phyloP scores from a whole-genome alignment of 2,329 filamentous ascomycete species.

The Lachnellula cervina region DNA sequence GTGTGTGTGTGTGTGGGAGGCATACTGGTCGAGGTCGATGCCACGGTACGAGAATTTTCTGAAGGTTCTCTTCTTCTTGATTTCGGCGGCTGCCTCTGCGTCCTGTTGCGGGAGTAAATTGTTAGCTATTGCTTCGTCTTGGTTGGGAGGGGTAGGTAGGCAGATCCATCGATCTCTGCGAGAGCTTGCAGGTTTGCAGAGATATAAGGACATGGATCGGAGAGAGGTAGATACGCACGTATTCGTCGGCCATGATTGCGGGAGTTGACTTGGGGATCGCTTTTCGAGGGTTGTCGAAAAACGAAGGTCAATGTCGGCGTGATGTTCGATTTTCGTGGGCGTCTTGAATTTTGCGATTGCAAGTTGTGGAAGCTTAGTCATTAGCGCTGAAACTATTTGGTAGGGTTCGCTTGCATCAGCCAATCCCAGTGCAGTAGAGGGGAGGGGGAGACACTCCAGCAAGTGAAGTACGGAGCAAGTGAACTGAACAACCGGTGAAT shows the following conservation, averaged over 20 bases:
- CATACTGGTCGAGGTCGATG: conserved; percentile 99
- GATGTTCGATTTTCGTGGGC: conserved; percentile 7
- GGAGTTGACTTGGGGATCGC: conserved; percentile 26
- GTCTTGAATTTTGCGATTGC: conserved; percentile 9
- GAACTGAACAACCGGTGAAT: too few relatives aligned
- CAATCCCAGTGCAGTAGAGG: too few relatives aligned
- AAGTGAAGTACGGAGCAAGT: too few relatives aligned
- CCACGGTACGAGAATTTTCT: conserved; percentile 99
- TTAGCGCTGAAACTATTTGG: conserved; percentile 8
- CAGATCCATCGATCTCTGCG: background rate
- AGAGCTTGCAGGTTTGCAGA: background rate
- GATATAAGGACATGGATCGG: background rate
- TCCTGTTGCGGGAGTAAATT: conserved; percentile 53
- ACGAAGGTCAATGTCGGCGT: conserved; percentile 18
- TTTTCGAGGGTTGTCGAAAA: conserved; percentile 30
- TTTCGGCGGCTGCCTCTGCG: conserved; percentile 95
- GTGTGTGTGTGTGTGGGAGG: conserved; percentile 28
- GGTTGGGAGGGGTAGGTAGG: background rate
- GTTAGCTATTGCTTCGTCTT: conserved; percentile 30
- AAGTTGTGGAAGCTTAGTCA: conserved; percentile 10
- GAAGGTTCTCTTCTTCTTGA: conserved; percentile 99
- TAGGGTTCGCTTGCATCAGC: conserved; percentile 5
- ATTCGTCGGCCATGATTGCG: conserved; percentile 79
- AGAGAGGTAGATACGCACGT: conserved; percentile 50
- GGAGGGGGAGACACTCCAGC: too few relatives aligned